These are phyloP conservation scores for Incumbomyces delicatus DNA, from an alignment of 2,329 filamentous ascomycete genomes.

Conservation along the genomic window DNA sequence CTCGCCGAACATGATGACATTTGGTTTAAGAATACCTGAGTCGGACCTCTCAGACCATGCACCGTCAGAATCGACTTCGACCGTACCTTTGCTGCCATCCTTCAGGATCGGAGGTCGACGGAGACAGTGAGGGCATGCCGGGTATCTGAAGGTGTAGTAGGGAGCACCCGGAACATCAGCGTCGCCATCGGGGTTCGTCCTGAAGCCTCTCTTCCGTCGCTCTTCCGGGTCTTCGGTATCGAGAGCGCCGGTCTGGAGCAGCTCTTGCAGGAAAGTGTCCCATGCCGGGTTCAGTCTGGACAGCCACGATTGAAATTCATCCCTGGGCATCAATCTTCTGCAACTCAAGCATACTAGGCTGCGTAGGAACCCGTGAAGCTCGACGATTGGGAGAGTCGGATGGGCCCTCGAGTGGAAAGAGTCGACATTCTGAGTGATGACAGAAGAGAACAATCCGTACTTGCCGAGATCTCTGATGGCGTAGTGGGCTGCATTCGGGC, in stretches of 20 bases:
- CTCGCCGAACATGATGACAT: constrained; percentile 94
- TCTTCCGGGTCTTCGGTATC: constrained; percentile 66
- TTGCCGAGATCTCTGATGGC: constrained; percentile 63
- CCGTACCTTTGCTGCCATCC: constrained; percentile 46
- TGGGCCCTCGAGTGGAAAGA: constrained; percentile 79
- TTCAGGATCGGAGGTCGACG: constrained; percentile 47
- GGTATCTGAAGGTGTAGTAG: constrained; percentile 85
- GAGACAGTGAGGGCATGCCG: constrained; percentile 74
- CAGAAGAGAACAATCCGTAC: constrained; percentile 61
- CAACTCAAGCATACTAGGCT: constrained; percentile 74
- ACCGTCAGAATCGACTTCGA: constrained; percentile 68
- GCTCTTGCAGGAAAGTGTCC: constrained; percentile 64
- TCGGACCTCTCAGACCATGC: constrained; percentile 58
- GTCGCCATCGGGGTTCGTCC: constrained; percentile 87
- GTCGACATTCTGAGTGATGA: constrained; percentile 95
- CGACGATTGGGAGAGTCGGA: constrained; percentile 62
- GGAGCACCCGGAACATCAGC: constrained; percentile 80
- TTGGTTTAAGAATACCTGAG: constrained; percentile 80
- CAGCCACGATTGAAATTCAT: constrained; percentile 66
- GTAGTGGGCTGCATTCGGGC: constrained; percentile 68
- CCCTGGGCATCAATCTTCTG: constrained; percentile 58
- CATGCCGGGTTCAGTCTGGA: constrained; percentile 75
- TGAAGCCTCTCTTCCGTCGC: constrained; percentile 58
- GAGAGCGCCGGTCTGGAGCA: constrained; percentile 64
- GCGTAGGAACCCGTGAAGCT: constrained; percentile 85